phyloP scores from a whole-genome alignment of 108 stramenopile species.

The Cyclotella sp. region DNA sequence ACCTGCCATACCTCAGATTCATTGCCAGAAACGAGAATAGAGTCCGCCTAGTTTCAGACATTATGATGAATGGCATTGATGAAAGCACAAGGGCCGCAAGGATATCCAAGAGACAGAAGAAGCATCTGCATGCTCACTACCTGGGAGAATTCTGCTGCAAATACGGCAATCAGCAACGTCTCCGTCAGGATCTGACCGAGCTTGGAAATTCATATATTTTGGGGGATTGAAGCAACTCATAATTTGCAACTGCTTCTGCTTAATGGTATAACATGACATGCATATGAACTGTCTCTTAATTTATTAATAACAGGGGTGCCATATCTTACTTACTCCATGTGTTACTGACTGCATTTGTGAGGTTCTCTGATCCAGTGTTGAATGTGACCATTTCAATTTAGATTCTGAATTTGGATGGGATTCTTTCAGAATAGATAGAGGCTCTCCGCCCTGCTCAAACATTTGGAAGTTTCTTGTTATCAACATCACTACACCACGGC shows the following conservation, averaged over 20 bases:
- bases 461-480: conserved; percentile 40
- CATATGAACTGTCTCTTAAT: no score
- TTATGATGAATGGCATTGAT: conserved; percentile 26
- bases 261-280: no score
- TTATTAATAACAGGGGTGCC: background rate
- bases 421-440: conserved; percentile 1
- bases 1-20: conserved; percentile 45
- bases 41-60: conserved; percentile 14
- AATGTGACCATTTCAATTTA: background rate
- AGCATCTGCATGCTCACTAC: conserved; percentile 27
- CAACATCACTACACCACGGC: conserved; percentile 72
- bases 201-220: background rate
- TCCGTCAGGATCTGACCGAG: background rate
- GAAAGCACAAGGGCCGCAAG: conserved; percentile 9
- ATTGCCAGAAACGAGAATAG: conserved; percentile 43
- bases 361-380: conserved; percentile 19
- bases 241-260: no score
- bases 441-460: conserved; percentile 5
- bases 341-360: conserved; percentile 18
- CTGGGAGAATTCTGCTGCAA: conserved; percentile 24
- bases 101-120: conserved; percentile 28
- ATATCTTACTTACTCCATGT: conserved; percentile 19
- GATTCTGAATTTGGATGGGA: background rate
- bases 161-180: background rate
- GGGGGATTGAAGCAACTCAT: background rate